Evolutionary conservation across 2,329 filamentous ascomycete species (phyloP).

Genomic region (Colletotrichum melonis): DNA sequence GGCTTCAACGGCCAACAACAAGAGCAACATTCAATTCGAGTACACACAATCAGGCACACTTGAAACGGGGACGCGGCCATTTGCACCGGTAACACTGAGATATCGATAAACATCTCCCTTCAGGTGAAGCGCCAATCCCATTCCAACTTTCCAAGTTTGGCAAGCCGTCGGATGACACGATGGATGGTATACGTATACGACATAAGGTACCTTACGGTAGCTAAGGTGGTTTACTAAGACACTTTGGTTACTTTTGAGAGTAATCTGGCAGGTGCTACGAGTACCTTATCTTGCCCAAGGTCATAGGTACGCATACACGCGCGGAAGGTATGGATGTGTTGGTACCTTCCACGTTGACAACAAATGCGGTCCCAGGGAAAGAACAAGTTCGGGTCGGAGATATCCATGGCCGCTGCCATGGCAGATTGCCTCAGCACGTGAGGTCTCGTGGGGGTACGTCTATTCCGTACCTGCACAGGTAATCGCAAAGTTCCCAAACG

Average conservation of each 20-base stretch:
- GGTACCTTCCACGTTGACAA: neutral
- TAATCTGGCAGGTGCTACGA: neutral
- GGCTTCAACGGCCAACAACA: neutral
- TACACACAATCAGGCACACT: conserved; percentile 10
- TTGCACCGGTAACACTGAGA: neutral
- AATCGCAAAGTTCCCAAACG: too few species aligned
- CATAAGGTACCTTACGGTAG: too few species aligned
- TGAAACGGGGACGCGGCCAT: conserved; percentile 17
- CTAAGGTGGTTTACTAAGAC: neutral
- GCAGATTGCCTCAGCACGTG: neutral
- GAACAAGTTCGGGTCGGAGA: neutral
- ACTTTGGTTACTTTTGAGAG: neutral
- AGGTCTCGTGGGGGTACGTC: neutral
- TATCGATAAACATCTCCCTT: neutral
- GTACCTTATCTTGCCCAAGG: neutral
- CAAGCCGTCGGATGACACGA: conserved; percentile 3
- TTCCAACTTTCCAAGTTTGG: neutral
- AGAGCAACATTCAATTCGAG: neutral
- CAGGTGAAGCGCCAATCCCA: neutral
- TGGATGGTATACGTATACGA: neutral
- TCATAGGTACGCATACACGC: neutral
- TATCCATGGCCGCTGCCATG: neutral
- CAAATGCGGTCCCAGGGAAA: neutral
- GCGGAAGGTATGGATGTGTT: neutral
- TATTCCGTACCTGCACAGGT: too few species aligned